Percentiles rank a stretch among this genome's conserved stretches.
Conservation (phyloP, 1,284 basidiomycete species). For the Ceratorhiza oryzae-sativae region DNA sequence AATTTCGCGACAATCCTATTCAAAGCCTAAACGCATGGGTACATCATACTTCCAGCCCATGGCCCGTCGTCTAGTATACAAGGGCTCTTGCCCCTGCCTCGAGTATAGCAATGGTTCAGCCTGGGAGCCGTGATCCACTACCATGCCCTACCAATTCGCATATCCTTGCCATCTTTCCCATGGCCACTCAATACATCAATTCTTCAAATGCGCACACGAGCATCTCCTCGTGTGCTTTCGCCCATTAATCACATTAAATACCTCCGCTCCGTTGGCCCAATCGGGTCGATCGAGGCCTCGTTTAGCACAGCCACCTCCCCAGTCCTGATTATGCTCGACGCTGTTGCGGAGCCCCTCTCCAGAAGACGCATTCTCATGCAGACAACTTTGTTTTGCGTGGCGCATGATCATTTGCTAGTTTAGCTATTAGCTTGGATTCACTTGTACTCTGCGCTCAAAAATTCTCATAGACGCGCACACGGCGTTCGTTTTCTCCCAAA, state of each 20-base stretch:
- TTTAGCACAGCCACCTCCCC: conserved; percentile 4
- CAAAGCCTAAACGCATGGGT: background rate
- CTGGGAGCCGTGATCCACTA: too few species aligned
- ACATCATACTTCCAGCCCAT: background rate
- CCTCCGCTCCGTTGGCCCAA: conserved; percentile 16
- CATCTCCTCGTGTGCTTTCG: background rate
- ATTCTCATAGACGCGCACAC: background rate
- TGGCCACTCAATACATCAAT: background rate
- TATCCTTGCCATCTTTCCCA: background rate
- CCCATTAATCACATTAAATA: conserved; percentile 12
- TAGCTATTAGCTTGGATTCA: background rate
- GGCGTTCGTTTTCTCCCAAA: background rate
- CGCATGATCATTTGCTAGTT: background rate
- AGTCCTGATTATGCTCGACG: background rate
- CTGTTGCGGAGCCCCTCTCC: background rate
- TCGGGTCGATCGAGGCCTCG: background rate
- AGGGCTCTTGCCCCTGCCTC: background rate
- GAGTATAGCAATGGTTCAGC: too few species aligned
- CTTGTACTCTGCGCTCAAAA: too few species aligned
- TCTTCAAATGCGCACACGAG: background rate
- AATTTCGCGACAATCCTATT: background rate
- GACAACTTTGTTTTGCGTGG: conserved; percentile 1
- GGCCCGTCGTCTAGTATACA: background rate
- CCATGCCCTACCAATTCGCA: too few species aligned
- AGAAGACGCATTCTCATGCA: conserved; percentile 5